These are phyloP conservation scores for Oldenlandia corymbosa DNA, from an alignment of 257 asterid species.

Conservation along the genomic window DNA sequence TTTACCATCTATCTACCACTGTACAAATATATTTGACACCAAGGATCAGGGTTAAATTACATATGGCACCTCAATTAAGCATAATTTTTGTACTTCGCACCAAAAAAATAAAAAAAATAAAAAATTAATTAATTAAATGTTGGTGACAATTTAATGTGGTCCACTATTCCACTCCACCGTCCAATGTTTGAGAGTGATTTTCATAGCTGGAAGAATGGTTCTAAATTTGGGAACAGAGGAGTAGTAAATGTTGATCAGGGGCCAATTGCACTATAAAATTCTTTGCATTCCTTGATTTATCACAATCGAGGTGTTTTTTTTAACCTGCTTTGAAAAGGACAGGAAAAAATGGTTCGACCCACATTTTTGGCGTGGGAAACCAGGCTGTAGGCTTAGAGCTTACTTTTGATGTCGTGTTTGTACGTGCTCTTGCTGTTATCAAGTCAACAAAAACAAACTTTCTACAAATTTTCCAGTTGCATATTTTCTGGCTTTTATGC, in stretches of 20 bases:
- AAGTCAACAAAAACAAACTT: background rate
- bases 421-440: background rate
- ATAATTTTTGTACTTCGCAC: too few species aligned
- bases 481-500: background rate
- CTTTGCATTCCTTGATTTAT: background rate
- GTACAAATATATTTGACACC: too few species aligned
- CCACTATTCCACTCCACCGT: background rate
- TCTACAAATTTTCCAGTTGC: background rate
- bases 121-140: too few species aligned
- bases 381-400: background rate
- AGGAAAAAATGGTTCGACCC: background rate
- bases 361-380: background rate
- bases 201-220: background rate
- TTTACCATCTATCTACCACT: too few species aligned
- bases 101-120: background rate
- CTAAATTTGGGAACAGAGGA: background rate
- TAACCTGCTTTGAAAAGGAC: background rate
- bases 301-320: background rate
- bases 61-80: background rate
- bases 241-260: background rate
- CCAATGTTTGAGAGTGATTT: background rate
- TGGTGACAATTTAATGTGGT: too few species aligned
- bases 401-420: background rate
- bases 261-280: background rate
- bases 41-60: too few species aligned